Conservation (phyloP, 73 alveolate genomes). For the Uronychia setigera region DNA sequence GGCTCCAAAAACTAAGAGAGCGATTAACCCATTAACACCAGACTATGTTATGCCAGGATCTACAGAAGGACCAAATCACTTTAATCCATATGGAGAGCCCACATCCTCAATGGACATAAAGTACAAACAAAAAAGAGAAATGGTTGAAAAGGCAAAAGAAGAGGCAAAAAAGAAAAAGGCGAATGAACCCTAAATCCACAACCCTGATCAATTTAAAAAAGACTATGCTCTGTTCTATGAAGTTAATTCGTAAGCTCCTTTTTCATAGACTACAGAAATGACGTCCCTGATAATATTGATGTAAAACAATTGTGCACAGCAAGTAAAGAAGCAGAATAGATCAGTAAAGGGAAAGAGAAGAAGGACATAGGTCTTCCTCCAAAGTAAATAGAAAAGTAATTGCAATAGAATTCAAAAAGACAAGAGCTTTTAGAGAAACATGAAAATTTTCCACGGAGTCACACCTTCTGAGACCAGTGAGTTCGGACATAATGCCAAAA, state of each 20-base stretch:
- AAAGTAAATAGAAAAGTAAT: neutral
- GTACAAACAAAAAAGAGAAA: conserved; percentile 6
- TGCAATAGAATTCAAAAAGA: neutral
- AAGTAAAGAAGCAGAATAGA: conserved; percentile 10
- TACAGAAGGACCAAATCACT: conserved; percentile 25
- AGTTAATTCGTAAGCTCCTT: conserved; percentile 3
- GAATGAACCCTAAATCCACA: conserved; percentile 16
- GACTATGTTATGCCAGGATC: conserved; percentile 30
- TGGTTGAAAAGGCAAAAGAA: conserved; percentile 4
- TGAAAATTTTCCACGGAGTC: neutral
- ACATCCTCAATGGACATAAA: conserved; percentile 1
- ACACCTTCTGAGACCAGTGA: neutral
- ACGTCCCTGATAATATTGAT: conserved; percentile 17
- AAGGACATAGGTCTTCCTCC: neutral
- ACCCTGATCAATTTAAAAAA: conserved; percentile 13
- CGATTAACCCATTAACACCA: conserved; percentile 69
- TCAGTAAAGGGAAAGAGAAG: neutral
- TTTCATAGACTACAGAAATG: conserved; percentile 19
- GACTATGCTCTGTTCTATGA: conserved; percentile 34
- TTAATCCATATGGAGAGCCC: conserved; percentile 20
- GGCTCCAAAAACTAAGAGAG: conserved; percentile 74
- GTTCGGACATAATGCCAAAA: neutral
- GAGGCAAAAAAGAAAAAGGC: conserved; percentile 14
- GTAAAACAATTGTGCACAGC: conserved; percentile 38
- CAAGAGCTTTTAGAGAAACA: neutral